phyloP scores from a whole-genome alignment of 345 rosid species.

The Eucalyptus curtisii region DNA sequence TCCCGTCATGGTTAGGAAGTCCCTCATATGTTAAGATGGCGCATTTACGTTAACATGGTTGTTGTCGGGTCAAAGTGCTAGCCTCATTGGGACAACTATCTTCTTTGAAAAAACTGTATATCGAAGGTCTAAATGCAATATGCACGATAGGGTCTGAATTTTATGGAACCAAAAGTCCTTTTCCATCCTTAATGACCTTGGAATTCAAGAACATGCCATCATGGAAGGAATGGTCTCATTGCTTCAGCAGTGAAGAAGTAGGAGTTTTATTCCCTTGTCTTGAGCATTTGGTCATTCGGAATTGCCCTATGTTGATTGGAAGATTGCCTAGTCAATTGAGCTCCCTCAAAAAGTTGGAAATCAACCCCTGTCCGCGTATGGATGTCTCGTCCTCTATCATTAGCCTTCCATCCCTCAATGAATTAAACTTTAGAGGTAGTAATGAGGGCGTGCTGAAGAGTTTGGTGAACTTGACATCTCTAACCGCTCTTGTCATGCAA shows the following conservation, averaged over 20 bases:
- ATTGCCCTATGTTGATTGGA: not conserved
- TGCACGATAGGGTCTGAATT: rapidly evolving
- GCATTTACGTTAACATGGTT: rapidly evolving
- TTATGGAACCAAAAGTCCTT: not conserved
- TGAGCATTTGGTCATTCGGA: rapidly evolving
- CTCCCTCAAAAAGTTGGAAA: not conserved
- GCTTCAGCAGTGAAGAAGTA: rapidly evolving
- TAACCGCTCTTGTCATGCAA: rapidly evolving
- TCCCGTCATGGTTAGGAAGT: not conserved
- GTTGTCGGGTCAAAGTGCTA: rapidly evolving
- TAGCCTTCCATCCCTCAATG: not conserved
- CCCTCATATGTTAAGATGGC: not conserved
- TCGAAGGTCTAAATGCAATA: not conserved
- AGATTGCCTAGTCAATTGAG: not conserved
- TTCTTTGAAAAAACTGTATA: rapidly evolving
- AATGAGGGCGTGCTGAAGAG: not conserved
- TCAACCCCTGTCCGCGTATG: rapidly evolving
- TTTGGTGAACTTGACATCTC: not conserved
- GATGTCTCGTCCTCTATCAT: rapidly evolving
- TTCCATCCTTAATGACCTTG: not conserved
- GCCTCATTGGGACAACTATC: rapidly evolving
- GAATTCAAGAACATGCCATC: not conserved
- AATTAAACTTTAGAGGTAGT: rapidly evolving
- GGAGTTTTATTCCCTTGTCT: not conserved
- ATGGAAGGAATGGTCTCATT: not conserved